Evolutionary conservation across 306 rosid genomes (phyloP).

Genomic region (Dalbergia cochinchinensis): DNA sequence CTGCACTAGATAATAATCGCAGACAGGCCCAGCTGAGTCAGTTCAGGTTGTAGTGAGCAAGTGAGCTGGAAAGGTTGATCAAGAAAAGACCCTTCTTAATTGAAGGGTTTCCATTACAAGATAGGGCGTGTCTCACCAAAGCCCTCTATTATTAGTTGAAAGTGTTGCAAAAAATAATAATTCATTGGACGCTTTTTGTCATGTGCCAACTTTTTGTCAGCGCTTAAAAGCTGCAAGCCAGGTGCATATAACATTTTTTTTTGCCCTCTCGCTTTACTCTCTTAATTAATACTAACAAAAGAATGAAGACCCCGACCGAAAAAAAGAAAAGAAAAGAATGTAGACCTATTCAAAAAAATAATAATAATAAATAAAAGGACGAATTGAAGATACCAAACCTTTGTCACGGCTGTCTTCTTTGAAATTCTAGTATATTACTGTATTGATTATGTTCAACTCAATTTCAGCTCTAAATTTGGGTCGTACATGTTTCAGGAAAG

Average conservation of each 20-base stretch:
- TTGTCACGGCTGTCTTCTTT: slow-evolving; percentile 6
- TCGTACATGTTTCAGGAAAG: slow-evolving; percentile 3
- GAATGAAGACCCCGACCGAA: too few relatives aligned
- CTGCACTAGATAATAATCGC: slow-evolving; percentile 22
- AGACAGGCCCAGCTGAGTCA: slow-evolving; percentile 33
- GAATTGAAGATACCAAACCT: not conserved
- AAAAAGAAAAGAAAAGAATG: too few relatives aligned
- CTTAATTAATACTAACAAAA: not conserved
- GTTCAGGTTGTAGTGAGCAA: slow-evolving; percentile 19
- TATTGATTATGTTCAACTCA: not conserved
- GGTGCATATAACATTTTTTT: not conserved
- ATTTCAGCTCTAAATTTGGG: slow-evolving; percentile 11
- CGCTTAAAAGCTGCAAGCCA: too few relatives aligned
- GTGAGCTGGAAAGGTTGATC: slow-evolving; percentile 21
- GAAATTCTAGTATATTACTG: not conserved
- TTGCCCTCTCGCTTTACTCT: not conserved
- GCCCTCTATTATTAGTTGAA: slow-evolving; percentile 34
- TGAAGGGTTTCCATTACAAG: slow-evolving; percentile 13
- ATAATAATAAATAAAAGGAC: not conserved
- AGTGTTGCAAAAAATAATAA: not conserved
- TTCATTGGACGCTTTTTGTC: slow-evolving; percentile 13
- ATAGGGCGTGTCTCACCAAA: not conserved
- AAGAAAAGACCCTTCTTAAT: slow-evolving; percentile 20
- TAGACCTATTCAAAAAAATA: too few relatives aligned
- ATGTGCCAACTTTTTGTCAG: not conserved